Evolutionary conservation across 331 rosid species (phyloP), one percentile per base, ranked within the genome.

Genomic region (Prunus yedoensis): DNA sequence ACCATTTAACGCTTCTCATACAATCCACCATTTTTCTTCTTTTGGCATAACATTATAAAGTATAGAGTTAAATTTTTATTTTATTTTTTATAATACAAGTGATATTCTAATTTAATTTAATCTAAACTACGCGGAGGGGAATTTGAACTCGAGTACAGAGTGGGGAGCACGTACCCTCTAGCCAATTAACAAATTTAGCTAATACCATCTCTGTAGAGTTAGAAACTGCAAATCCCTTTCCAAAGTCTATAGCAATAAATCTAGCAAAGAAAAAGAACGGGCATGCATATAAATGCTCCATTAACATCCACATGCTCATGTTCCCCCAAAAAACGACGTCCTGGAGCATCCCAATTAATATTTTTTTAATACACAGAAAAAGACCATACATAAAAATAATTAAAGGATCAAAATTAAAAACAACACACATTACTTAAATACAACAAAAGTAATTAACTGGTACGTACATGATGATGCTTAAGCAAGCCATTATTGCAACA

Each of bases 261-360:
- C 70, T 20, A 64, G 4, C 5, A 4, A 66, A 14, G 10, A n/a
- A 60, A 35, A 21, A 61, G 35, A 58, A 76, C 27, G 84, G 74
- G 59, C 81, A 68, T 74, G 80, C 87, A 80, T 83, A 78, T 49
- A 61, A 87, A 86, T 87, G 87, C 86, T 66, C 59, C 79, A 72
- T 75, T 75, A 65, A 68, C 79, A 57, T 77, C 87, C 93, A 86
- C 91, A 88, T 89, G 91, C 70, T 77, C 23, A 43, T 85, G 97
- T 84, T 83, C 76, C 91, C 86, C 71, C 79, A 32, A 71, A 68
- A 68, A 89, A 43, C 78, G 8, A 75, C 59, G 52, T 52, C 51
- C 68, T 65, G 68, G 71, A 71, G 15, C 71, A 79, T 75, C 79
- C 68, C 79, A 74, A 66, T 76, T 82, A 88, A 79, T 46, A 57